Evolutionary conservation across 208 protist species (phyloP).

Genomic region (Novymonas esmeraldas): DNA sequence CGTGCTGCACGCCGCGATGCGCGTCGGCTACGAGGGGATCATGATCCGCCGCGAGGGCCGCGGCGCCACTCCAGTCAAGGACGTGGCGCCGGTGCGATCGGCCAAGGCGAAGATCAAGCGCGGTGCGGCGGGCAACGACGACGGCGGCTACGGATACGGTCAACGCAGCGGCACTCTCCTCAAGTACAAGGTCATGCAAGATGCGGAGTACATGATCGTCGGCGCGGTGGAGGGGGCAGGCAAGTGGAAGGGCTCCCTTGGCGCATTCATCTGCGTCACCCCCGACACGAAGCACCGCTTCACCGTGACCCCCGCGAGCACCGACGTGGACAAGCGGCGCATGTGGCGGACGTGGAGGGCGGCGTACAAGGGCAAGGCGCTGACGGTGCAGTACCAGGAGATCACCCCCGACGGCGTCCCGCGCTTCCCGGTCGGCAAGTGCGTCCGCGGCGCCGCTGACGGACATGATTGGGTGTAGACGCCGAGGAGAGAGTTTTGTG

Average conservation of each 20-base stretch:
- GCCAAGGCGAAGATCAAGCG: slow-evolving; percentile 1
- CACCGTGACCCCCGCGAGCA: slow-evolving; percentile 79
- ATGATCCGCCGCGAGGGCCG: slow-evolving; percentile 74
- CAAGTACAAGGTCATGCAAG: slow-evolving; percentile 92
- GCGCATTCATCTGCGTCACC: slow-evolving; percentile 81
- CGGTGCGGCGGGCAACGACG: not conserved
- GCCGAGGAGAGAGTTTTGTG: not conserved
- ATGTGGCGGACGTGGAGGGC: slow-evolving; percentile 73
- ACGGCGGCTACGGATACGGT: slow-evolving; percentile 77
- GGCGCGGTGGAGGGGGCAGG: slow-evolving; percentile 80
- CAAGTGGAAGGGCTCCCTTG: slow-evolving; percentile 83
- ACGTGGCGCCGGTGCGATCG: slow-evolving; percentile 8
- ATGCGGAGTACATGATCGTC: slow-evolving; percentile 89
- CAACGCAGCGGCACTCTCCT: slow-evolving; percentile 80
- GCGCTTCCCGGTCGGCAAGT: slow-evolving; percentile 87
- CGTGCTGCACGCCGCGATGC: slow-evolving; percentile 47
- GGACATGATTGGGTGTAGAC: slow-evolving; percentile 80
- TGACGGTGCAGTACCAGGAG: slow-evolving; percentile 91
- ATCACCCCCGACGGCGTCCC: slow-evolving; percentile 82
- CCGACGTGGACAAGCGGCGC: slow-evolving; percentile 57
- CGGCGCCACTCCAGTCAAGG: not conserved
- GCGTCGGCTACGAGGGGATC: slow-evolving; percentile 83
- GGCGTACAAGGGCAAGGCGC: slow-evolving; percentile 75
- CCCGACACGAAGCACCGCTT: slow-evolving; percentile 57
- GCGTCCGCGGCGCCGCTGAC: slow-evolving; percentile 65